These are phyloP conservation scores for Leishmania lainsoni DNA, from an alignment of 208 protist species.

Conservation along the genomic window DNA sequence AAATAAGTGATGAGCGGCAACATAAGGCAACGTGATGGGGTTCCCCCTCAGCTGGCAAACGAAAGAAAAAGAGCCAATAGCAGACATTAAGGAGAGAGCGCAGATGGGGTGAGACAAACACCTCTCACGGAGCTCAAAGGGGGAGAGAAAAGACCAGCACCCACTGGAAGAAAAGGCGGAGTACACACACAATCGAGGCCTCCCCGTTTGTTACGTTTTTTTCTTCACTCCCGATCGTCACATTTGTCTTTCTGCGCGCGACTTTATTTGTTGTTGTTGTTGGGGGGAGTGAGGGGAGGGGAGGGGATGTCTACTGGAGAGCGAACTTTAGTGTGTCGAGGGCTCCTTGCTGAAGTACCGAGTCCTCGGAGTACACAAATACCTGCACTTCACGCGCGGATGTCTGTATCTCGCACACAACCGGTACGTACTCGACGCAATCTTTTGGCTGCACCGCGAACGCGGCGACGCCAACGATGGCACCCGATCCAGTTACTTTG, in stretches of 20 bases:
- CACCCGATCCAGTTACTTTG: conserved; percentile 16
- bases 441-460: conserved; percentile 67
- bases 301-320: conserved; percentile 3
- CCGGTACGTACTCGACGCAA: conserved; percentile 55
- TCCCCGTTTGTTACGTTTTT: not conserved
- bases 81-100: not conserved
- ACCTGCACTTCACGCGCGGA: conserved; percentile 37
- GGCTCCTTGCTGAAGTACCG: conserved; percentile 36
- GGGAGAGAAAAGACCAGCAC: not conserved
- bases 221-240: not conserved
- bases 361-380: conserved; percentile 39
- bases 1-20: not conserved
- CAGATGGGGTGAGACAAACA: not conserved
- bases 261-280: not conserved
- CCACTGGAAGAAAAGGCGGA: not conserved
- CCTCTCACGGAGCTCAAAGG: not conserved
- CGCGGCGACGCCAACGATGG: conserved; percentile 57
- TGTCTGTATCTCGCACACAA: conserved; percentile 54
- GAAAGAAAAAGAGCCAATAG: not conserved
- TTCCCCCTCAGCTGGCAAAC: not conserved
- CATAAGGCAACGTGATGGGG: not conserved
- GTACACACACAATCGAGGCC: not conserved
- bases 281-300: not conserved
- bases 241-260: not conserved
- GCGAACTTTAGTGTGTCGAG: conserved; percentile 33